A percentile compares a stretch with the other conserved stretches of the same genome.
Conservation (phyloP, 768 basidiomycete genomes). For the Pholiota microspora region DNA sequence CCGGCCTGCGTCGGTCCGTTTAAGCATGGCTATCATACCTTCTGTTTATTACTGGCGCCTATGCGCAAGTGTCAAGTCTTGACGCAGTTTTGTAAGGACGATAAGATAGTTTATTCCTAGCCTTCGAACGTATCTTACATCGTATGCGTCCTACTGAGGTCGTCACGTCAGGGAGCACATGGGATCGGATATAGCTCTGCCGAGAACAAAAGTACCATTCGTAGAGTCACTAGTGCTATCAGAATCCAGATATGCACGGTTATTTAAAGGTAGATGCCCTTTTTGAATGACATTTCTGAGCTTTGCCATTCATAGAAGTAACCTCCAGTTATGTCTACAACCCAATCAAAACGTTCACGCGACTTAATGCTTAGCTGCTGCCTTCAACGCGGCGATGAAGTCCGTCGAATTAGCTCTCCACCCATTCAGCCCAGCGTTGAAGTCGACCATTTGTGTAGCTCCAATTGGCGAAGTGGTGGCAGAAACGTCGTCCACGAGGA, state of each 20-base stretch:
- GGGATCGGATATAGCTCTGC: background rate
- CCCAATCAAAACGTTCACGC: too few relatives aligned
- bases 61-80: too few relatives aligned
- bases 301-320: too few relatives aligned
- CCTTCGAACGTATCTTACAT: too few relatives aligned
- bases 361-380: constrained; percentile 3
- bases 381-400: constrained; percentile 20
- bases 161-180: background rate
- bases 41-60: background rate
- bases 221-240: background rate
- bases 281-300: background rate
- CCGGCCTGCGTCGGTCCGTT: background rate
- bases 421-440: constrained; percentile 25
- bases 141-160: too few relatives aligned
- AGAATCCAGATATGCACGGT: background rate
- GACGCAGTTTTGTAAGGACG: too few relatives aligned
- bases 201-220: background rate
- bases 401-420: constrained; percentile 30
- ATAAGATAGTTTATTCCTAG: too few relatives aligned
- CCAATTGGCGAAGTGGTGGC: constrained; percentile 29
- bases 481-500: constrained; percentile 31
- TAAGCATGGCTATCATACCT: background rate
- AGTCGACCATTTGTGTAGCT: constrained; percentile 31
- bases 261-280: background rate
- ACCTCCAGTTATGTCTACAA: too few relatives aligned